These are phyloP conservation scores for Populus tomentosa DNA, from an alignment of 441 rosid genomes.

Conservation along the genomic window DNA sequence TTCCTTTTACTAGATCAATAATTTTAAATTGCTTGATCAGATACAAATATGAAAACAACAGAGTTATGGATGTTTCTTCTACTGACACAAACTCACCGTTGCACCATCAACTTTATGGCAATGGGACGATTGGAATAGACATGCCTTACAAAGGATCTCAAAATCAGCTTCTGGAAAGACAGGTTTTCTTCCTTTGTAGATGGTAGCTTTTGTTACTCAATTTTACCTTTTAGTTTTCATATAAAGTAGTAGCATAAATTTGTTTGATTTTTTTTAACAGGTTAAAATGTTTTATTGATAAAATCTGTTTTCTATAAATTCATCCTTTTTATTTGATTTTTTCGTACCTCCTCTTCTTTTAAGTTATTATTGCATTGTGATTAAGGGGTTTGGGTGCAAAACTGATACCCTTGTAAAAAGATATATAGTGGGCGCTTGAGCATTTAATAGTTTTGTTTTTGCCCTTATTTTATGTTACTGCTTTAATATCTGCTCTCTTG, in stretches of 20 bases:
- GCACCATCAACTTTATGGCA: conserved; percentile 75
- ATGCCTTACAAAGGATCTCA: conserved; percentile 71
- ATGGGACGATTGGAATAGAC: conserved; percentile 65
- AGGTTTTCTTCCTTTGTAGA: conserved; percentile 43
- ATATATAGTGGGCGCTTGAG: neutral
- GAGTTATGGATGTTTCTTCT: conserved; percentile 72
- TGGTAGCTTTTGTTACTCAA: conserved; percentile 5
- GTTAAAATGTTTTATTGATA: neutral
- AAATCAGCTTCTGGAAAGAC: conserved; percentile 95
- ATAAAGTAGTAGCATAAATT: neutral
- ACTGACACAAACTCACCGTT: conserved; percentile 70
- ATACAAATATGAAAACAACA: conserved; percentile 88
- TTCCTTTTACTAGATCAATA: conserved; percentile 6
- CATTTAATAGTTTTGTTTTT: neutral
- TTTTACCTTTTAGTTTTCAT: conserved; percentile 8
- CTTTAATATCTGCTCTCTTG: neutral
- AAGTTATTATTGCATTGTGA: neutral
- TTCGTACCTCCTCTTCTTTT: neutral
- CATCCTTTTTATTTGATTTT: neutral
- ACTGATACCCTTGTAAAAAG: neutral
- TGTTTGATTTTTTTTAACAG: neutral
- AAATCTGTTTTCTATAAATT: neutral
- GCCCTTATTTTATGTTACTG: neutral
- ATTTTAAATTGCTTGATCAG: conserved; percentile 34
- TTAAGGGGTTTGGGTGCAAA: neutral